phyloP scores from a whole-genome alignment of 2,329 filamentous ascomycete genomes.

The Curvularia sp. region DNA sequence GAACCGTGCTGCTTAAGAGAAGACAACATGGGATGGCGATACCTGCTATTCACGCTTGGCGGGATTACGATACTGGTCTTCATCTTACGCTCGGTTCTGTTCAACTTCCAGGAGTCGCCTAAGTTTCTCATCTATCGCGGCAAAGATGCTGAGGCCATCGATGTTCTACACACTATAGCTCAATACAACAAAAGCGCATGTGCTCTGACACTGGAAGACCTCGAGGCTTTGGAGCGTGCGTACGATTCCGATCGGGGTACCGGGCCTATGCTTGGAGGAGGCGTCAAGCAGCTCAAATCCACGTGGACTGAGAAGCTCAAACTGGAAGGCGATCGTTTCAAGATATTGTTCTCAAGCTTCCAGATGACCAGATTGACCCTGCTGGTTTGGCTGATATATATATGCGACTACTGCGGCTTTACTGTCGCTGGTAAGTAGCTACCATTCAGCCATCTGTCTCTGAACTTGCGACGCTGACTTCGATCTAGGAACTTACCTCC shows the following conservation, averaged over 20 bases:
- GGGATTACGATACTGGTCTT: constrained; percentile 55
- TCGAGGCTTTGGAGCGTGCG: constrained; percentile 47
- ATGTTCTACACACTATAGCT: constrained; percentile 54
- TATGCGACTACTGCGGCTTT: constrained; percentile 61
- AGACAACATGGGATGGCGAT: constrained; percentile 57
- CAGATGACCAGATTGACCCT: constrained; percentile 57
- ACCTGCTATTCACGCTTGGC: constrained; percentile 53
- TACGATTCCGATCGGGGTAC: constrained; percentile 32
- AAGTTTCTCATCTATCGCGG: constrained; percentile 65
- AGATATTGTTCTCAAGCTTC: constrained; percentile 54
- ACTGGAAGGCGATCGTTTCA: constrained; percentile 54
- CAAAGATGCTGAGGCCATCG: constrained; percentile 60
- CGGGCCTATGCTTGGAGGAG: constrained; percentile 41
- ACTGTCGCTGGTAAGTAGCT: constrained; percentile 53
- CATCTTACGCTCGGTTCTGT: constrained; percentile 61
- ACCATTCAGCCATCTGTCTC: neutral
- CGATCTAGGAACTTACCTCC: constrained; percentile 56
- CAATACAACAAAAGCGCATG: constrained; percentile 52
- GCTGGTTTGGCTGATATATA: constrained; percentile 60
- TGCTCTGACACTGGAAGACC: constrained; percentile 45
- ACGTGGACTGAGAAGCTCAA: constrained; percentile 48
- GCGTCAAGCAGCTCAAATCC: constrained; percentile 39
- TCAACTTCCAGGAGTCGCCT: constrained; percentile 65
- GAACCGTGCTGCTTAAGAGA: constrained; percentile 48
- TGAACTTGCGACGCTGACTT: constrained; percentile 5